Evolutionary conservation across 2,329 filamentous ascomycete species (phyloP).

Genomic region (Fusarium multiceps): DNA sequence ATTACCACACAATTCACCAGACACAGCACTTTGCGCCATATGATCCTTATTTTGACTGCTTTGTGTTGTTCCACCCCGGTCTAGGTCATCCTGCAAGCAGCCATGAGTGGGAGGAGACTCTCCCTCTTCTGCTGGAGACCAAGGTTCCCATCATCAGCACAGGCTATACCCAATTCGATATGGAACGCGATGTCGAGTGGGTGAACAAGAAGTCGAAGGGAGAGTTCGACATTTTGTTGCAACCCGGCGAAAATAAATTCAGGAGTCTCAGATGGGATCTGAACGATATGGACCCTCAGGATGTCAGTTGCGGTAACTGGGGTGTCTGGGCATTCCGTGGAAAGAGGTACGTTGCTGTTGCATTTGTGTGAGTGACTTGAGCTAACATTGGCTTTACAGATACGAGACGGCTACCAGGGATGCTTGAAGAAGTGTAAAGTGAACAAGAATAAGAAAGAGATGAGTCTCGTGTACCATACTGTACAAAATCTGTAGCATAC

Average conservation of each 20-base stretch:
- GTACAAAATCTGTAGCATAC: conserved; percentile 41
- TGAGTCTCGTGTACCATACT: conserved; percentile 30
- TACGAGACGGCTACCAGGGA: conserved; percentile 73
- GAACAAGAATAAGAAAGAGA: not conserved
- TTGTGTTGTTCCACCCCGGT: conserved; percentile 96
- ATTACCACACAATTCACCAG: conserved; percentile 96
- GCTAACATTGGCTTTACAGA: conserved; percentile 48
- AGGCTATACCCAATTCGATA: conserved; percentile 94
- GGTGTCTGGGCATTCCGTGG: conserved; percentile 97
- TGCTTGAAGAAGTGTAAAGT: conserved; percentile 23
- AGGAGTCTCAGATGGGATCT: conserved; percentile 95
- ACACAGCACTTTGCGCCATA: conserved; percentile 92
- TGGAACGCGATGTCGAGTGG: conserved; percentile 92
- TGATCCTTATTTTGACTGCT: conserved; percentile 98
- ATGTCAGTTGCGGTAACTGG: conserved; percentile 96
- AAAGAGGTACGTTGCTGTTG: conserved; percentile 77
- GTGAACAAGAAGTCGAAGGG: conserved; percentile 85
- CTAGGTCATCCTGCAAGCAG: conserved; percentile 92
- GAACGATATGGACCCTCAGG: conserved; percentile 93
- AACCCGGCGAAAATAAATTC: conserved; percentile 95
- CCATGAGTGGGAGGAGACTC: conserved; percentile 92
- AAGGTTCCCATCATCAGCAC: conserved; percentile 95
- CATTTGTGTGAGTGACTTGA: not conserved
- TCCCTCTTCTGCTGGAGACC: conserved; percentile 91
- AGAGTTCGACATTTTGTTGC: conserved; percentile 90